Base-by-base conservation (phyloP, 1,284 basidiomycete species). In the Stygiomarasmius scandens region DNA sequence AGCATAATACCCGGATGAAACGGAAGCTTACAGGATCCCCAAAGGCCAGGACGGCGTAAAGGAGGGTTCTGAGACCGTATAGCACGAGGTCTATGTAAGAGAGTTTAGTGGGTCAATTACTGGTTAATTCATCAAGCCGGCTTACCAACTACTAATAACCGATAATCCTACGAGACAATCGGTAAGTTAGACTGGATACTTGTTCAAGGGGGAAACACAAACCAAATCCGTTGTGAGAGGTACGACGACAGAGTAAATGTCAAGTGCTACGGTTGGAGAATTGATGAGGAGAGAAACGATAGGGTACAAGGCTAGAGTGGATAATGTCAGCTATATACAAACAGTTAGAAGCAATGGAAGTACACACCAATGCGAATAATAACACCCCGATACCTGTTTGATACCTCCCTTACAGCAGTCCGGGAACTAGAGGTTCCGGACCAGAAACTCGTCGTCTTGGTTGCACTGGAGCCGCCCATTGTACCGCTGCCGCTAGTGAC, bases 261-360 rank as follows among this genome's bases (percentile, higher is more conserved):
- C 66, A 24, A 66, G 47, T 2, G 56, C 48, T 19, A 60, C 55
- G 0, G 61, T 63, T 1, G 61, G 47, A 38, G 57, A 55, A 41
- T 66, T 67, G 25, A 69, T 43, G 4, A 67, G 24, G 25, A 66
- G 55, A 0, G 65, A 67, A 10, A 63, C 43, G 16, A 67, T 63
- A 0, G 67, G 67, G 23, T 69, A 69, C 3, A 69, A 34, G 2
- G 59, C 67, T 67, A 52, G 23, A 24, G 34, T 44, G 9, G 25
- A 19, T 10, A n/a, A 20, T 14, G 23, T n/a, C 25, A 19, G 32
- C n/a, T 22, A 19, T 12, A 23, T 2, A 9, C 32, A 41, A 14
- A 10, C 47, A n/a, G 24, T 20, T 10, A 38, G 10, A 27, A 25
- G 41, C 1, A 2, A 41, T 36, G 16, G 12, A 4, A 38, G 43